Conservation (phyloP, 2,329 filamentous ascomycete species). For the Talaromyces sp. region DNA sequence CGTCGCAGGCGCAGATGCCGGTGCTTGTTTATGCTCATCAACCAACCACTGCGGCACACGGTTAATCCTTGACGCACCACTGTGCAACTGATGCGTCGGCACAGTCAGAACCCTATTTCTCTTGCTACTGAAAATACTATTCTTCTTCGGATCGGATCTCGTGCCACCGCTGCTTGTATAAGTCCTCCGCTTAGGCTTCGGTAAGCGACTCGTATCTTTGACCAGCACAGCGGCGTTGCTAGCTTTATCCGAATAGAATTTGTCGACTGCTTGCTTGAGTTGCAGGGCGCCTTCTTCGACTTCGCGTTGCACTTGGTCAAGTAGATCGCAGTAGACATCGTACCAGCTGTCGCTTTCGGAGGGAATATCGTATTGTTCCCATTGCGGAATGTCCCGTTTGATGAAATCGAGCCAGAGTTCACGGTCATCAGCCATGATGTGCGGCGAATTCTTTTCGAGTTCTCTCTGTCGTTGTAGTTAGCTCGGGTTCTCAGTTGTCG, state of each 20-base stretch:
- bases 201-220: constrained; percentile 6
- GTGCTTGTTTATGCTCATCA: constrained; percentile 38
- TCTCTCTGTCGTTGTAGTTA: constrained; percentile 36
- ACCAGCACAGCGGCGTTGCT: constrained; percentile 42
- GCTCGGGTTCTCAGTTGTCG: constrained; percentile 12
- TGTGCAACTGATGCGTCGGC: constrained; percentile 42
- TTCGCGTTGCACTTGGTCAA: constrained; percentile 55
- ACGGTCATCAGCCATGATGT: constrained; percentile 64
- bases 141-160: constrained; percentile 29
- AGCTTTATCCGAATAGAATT: constrained; percentile 56
- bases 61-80: constrained; percentile 35
- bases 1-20: constrained; percentile 21
- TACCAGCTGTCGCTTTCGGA: constrained; percentile 69
- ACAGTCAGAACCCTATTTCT: constrained; percentile 36
- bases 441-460: constrained; percentile 72
- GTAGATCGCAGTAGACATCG: constrained; percentile 69
- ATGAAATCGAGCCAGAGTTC: constrained; percentile 81
- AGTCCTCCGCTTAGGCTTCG: constrained; percentile 10
- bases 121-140: constrained; percentile 34
- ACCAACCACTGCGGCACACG: constrained; percentile 41
- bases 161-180: constrained; percentile 18
- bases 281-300: constrained; percentile 57
- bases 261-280: constrained; percentile 56
- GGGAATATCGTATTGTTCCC: constrained; percentile 63
- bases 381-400: constrained; percentile 67